These are phyloP conservation scores for Eucalyptus urophylla DNA, from an alignment of 345 rosid genomes.

Conservation along the genomic window DNA sequence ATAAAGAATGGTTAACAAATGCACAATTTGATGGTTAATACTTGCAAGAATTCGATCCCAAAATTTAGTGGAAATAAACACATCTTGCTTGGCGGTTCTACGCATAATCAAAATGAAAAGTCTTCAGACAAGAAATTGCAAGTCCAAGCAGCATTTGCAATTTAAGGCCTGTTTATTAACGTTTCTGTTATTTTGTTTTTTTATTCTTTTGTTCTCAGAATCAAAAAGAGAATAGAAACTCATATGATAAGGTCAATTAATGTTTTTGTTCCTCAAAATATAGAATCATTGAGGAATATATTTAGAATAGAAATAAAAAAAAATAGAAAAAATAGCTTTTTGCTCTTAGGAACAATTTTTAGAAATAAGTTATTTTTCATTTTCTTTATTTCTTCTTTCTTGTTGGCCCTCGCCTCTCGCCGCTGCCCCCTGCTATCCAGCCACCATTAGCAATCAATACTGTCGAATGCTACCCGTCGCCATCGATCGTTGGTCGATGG, in stretches of 20 bases:
- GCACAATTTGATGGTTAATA: not conserved
- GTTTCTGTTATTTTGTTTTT: fast-evolving
- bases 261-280: fast-evolving
- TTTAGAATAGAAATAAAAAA: fast-evolving
- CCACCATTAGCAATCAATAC: too few relatives aligned
- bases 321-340: fast-evolving
- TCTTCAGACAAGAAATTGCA: not conserved
- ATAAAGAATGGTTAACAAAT: fast-evolving
- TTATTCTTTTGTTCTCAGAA: fast-evolving
- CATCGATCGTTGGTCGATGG: fast-evolving
- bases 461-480: fast-evolving
- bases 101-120: not conserved
- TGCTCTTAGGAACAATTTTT: fast-evolving
- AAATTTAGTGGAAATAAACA: not conserved
- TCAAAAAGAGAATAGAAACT: fast-evolving
- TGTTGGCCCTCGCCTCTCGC: fast-evolving
- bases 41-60: not conserved
- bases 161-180: fast-evolving
- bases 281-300: fast-evolving
- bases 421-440: fast-evolving
- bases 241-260: fast-evolving
- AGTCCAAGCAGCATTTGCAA: not conserved
- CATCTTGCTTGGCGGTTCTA: not conserved
- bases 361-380: too few relatives aligned
- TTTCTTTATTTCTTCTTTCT: too few relatives aligned